Evolutionary conservation across 1,139 yeast species (phyloP).

Genomic region (Magnusiomyces starmeri): DNA sequence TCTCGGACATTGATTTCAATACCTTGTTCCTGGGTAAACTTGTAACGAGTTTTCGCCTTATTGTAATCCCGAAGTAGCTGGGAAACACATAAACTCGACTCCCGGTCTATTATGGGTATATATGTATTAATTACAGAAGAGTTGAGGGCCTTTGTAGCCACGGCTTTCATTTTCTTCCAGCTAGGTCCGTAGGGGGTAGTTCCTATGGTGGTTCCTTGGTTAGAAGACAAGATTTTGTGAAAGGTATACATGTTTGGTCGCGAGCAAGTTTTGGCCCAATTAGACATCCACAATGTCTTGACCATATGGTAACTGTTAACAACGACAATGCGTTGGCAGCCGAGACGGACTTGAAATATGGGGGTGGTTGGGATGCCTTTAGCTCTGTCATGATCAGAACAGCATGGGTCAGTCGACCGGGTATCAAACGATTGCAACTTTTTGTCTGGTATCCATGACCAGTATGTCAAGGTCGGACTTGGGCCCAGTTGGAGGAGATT

Average conservation of each 20-base stretch:
- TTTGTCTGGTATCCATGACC: constrained; percentile 46
- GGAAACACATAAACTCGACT: constrained; percentile 31
- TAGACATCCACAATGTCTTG: constrained; percentile 46
- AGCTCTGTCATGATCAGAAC: constrained; percentile 25
- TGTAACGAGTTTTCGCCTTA: background rate
- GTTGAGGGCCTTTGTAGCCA: constrained; percentile 46
- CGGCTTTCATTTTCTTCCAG: constrained; percentile 48
- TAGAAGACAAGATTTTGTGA: constrained; percentile 55
- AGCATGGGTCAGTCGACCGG: too few relatives aligned
- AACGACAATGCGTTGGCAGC: constrained; percentile 49
- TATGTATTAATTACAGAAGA: constrained; percentile 32
- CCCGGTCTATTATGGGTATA: constrained; percentile 40
- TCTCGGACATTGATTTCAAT: constrained; percentile 40
- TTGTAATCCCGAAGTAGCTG: constrained; percentile 15
- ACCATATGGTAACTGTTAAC: constrained; percentile 58
- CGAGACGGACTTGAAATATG: constrained; percentile 58
- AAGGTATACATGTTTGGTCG: constrained; percentile 63
- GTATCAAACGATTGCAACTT: too few relatives aligned
- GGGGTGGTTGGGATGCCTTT: constrained; percentile 29
- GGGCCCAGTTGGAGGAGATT: constrained; percentile 42
- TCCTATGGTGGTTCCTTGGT: constrained; percentile 59
- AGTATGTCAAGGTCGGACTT: constrained; percentile 48
- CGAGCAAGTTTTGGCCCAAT: constrained; percentile 52
- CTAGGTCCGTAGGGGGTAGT: constrained; percentile 63
- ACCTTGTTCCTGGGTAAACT: constrained; percentile 8